These are phyloP conservation scores for Fusarium albosuccineum DNA, from an alignment of 2,329 filamentous ascomycete genomes.

Conservation along the genomic window DNA sequence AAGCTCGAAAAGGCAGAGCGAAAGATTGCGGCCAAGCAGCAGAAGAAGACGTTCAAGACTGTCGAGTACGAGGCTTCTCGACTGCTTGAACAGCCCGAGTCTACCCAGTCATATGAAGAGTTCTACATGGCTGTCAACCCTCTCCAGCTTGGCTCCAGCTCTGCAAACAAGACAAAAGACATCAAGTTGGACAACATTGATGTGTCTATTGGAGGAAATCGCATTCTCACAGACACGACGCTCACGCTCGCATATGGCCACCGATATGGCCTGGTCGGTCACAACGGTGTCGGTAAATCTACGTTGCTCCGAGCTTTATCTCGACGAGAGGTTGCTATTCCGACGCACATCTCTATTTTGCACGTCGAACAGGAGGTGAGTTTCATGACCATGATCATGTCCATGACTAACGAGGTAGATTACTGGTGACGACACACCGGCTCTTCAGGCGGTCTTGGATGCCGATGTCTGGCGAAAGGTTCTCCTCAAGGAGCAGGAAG, in stretches of 20 bases:
- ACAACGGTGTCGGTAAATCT: slow-evolving; percentile 99
- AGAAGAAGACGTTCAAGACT: slow-evolving; percentile 97
- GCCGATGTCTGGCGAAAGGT: slow-evolving; percentile 99
- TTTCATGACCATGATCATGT: neutral
- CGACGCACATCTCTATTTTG: slow-evolving; percentile 97
- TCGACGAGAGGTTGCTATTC: slow-evolving; percentile 92
- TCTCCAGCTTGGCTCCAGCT: slow-evolving; percentile 81
- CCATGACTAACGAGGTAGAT: slow-evolving; percentile 67
- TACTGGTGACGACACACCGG: slow-evolving; percentile 93
- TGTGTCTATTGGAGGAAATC: slow-evolving; percentile 87
- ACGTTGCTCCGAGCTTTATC: slow-evolving; percentile 94
- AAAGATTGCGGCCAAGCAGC: slow-evolving; percentile 98
- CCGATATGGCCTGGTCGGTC: slow-evolving; percentile 96
- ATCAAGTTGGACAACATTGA: slow-evolving; percentile 98
- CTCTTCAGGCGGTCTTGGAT: slow-evolving; percentile 93
- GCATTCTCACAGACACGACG: slow-evolving; percentile 91
- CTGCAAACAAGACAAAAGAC: slow-evolving; percentile 93
- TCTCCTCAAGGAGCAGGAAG: slow-evolving; percentile 87
- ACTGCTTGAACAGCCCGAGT: slow-evolving; percentile 84
- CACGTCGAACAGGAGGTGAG: slow-evolving; percentile 96
- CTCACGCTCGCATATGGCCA: slow-evolving; percentile 92
- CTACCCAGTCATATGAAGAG: slow-evolving; percentile 94
- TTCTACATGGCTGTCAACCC: slow-evolving; percentile 99
- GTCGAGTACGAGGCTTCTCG: slow-evolving; percentile 97
- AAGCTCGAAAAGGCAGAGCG: slow-evolving; percentile 98